phyloP scores from a whole-genome alignment of 306 rosid species.

The Gastrolobium bilobum region DNA sequence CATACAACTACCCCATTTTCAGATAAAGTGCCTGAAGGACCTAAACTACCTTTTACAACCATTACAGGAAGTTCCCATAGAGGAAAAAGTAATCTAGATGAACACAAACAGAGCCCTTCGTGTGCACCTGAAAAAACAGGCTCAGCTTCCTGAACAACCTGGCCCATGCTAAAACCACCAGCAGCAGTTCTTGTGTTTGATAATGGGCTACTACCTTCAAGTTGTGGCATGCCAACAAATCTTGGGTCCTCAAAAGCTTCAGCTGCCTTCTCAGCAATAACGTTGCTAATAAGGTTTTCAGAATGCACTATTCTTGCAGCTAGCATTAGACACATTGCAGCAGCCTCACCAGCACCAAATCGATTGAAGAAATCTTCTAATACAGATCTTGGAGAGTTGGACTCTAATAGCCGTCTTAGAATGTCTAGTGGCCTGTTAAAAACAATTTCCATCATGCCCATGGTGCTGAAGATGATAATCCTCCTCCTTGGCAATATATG shows the following conservation, averaged over 20 bases:
- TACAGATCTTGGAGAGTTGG: constrained; percentile 82
- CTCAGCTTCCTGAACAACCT: constrained; percentile 99
- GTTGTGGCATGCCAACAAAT: constrained; percentile 98
- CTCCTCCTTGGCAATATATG: constrained; percentile 96
- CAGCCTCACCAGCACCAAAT: constrained; percentile 97
- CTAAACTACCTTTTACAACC: constrained; percentile 71
- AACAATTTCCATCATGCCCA: constrained; percentile 98
- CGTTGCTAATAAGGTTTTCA: constrained; percentile 81
- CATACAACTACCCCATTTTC: constrained; percentile 81
- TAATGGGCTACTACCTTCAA: constrained; percentile 82
- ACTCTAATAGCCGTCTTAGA: constrained; percentile 84
- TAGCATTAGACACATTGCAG: constrained; percentile 96
- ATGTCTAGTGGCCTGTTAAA: constrained; percentile 95
- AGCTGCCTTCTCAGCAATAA: constrained; percentile 90
- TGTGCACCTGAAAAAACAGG: constrained; percentile 98
- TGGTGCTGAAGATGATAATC: constrained; percentile 88
- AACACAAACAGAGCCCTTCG: constrained; percentile 96
- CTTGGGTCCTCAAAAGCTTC: constrained; percentile 98
- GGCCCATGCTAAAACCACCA: constrained; percentile 99
- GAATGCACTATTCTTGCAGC: constrained; percentile 87
- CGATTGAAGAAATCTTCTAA: constrained; percentile 97
- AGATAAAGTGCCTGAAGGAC: constrained; percentile 62
- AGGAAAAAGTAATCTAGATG: constrained; percentile 93
- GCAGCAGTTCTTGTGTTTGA: constrained; percentile 88
- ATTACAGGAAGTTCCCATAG: constrained; percentile 96